Evolutionary conservation across 108 stramenopile species (phyloP).

Genomic region (Epithemia pelagica): DNA sequence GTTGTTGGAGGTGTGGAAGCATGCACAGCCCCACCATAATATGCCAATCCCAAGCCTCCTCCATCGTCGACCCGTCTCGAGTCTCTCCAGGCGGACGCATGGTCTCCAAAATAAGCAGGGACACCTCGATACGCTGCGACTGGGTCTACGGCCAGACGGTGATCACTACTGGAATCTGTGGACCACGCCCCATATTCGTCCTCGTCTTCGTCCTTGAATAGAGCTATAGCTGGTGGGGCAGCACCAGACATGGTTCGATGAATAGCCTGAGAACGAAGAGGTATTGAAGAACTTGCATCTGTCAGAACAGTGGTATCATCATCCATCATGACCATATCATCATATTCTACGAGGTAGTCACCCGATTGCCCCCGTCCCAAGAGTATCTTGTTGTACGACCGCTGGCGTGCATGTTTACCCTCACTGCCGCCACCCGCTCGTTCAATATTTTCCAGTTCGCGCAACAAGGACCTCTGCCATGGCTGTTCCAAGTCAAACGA

Average conservation of each 20-base stretch:
- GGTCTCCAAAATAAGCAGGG: not conserved
- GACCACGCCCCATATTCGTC: not conserved
- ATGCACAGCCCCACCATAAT: too few species aligned
- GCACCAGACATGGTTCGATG: not conserved
- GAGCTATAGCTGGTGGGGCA: not conserved
- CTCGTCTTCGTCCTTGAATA: not conserved
- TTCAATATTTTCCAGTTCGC: conserved; percentile 1
- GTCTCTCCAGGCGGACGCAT: too few species aligned
- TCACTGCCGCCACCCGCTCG: not conserved
- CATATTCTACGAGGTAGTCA: not conserved
- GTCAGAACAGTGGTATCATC: conserved; percentile 1
- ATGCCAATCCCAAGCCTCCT: too few species aligned
- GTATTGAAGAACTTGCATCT: conserved; percentile 1
- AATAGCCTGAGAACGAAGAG: not conserved
- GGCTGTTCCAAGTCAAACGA: conserved; percentile 1
- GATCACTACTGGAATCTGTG: not conserved
- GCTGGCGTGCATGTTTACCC: not conserved
- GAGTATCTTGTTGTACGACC: not conserved
- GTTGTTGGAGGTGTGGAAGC: too few species aligned
- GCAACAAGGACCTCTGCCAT: not conserved
- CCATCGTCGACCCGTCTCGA: not conserved
- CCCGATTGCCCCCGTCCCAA: not conserved
- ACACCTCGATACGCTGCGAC: not conserved
- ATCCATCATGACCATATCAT: not conserved
- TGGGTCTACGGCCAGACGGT: not conserved